phyloP scores from a whole-genome alignment of 2,329 filamentous ascomycete genomes.

The Fonsecaea multimorphosa region DNA sequence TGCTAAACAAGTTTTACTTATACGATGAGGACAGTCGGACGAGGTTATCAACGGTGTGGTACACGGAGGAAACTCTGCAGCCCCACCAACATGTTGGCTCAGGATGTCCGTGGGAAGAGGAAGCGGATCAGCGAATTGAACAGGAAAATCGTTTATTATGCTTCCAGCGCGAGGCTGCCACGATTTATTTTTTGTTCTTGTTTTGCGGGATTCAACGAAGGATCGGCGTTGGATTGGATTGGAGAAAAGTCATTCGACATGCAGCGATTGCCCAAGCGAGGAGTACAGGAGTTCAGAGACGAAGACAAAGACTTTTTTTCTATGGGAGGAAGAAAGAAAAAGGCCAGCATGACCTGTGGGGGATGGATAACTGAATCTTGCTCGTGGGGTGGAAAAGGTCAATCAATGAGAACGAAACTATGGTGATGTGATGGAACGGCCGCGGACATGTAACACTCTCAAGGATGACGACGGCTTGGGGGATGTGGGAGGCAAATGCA shows the following conservation, averaged over 20 bases:
- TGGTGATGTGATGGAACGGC: constrained; percentile 7
- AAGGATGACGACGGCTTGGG: neutral
- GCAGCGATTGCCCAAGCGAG: constrained; percentile 20
- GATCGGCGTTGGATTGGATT: constrained; percentile 1
- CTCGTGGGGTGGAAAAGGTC: neutral
- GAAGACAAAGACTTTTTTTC: constrained; percentile 1
- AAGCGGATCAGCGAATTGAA: neutral
- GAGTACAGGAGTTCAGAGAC: constrained; percentile 16
- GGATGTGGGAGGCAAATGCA: neutral
- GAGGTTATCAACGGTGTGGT: neutral
- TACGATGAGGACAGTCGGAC: neutral
- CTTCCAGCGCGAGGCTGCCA: neutral
- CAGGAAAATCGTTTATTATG: neutral
- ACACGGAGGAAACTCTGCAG: neutral
- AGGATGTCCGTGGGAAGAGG: neutral
- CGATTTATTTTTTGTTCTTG: neutral
- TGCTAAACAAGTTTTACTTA: neutral
- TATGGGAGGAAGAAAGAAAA: neutral
- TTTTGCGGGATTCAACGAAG: neutral
- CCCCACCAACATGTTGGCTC: neutral
- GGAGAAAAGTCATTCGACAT: constrained; percentile 6
- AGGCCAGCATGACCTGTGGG: neutral
- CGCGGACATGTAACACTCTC: constrained; percentile 1
- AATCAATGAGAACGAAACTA: neutral
- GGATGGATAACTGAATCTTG: neutral